Conservation (phyloP, 371 early-diverging fungal genomes). For the Mortierella sp. region DNA sequence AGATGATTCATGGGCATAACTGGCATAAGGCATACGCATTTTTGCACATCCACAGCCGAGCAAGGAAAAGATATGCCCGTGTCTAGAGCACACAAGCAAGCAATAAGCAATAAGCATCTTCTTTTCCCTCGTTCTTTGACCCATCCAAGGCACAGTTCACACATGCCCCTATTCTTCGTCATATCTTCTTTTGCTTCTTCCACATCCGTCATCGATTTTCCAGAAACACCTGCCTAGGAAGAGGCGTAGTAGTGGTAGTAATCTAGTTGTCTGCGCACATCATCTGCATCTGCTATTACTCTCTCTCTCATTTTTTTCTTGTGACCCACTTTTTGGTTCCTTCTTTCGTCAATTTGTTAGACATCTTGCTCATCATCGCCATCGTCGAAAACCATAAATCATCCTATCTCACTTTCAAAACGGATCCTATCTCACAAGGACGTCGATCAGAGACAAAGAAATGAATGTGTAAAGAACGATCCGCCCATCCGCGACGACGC, state of each 20-base stretch:
- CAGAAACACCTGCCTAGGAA: constrained; percentile 6
- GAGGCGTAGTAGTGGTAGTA: not conserved
- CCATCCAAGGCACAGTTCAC: not conserved
- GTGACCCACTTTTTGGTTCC: not conserved
- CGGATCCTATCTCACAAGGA: not conserved
- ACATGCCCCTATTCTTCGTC: not conserved
- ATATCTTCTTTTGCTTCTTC: not conserved
- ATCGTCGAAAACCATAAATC: not conserved
- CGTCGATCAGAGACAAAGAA: not conserved
- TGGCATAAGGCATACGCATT: too few species aligned
- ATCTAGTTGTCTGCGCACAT: not conserved
- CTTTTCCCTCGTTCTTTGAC: not conserved
- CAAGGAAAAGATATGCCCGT: too few species aligned
- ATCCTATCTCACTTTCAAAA: not conserved
- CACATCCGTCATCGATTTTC: not conserved
- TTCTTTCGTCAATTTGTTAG: not conserved
- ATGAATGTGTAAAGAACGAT: not conserved
- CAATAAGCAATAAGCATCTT: too few species aligned
- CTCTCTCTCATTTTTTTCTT: not conserved
- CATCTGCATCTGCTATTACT: not conserved
- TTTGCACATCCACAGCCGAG: too few species aligned
- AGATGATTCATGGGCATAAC: too few species aligned
- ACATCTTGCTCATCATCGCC: not conserved
- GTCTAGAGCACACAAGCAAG: too few species aligned
- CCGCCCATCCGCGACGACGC: not conserved